Base-by-base conservation (phyloP, 2,329 filamentous ascomycete species). In the Scytalidium lignicola region DNA sequence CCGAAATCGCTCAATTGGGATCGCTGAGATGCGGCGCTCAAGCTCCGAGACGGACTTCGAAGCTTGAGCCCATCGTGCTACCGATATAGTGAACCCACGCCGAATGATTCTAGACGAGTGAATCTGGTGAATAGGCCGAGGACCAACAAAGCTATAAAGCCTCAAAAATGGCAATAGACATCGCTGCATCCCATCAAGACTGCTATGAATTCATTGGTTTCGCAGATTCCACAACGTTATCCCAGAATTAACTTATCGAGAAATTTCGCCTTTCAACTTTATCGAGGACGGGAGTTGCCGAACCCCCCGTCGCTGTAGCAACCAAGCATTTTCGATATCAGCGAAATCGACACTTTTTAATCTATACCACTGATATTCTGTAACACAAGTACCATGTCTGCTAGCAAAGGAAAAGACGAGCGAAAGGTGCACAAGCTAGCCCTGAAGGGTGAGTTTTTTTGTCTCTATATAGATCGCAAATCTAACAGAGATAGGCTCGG, bases 401-500 rank as follows among this genome's bases (percentile, higher is more conserved):
- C 43, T 23, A 55, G 61, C 48, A 56, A 50, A 47, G 58, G 76
- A 44, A 83, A 82, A 68, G 80, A 84, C 63, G 90, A 90, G 63
- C 88, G 89, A 59, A 96, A 96, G 71, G 83, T 90, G 53, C 93
- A 99, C 75, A 97, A 96, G 76, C 81, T 99, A 55, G 88, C 91
- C 32, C 77, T 96, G 54, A 92, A 90, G 70, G 89, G 87, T 71
- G 80, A 37, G 87, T 82, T 19, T 29, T 32, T 19, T 2, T 3
- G 12, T 21, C 13, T 49, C 43, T 22, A n/a, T 17, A 8, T 20
- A 39, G 18, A 20, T 40, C 15, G 42, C 41, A 42, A 56, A 54
- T 52, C 65, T 72, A 48, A 72, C 55, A 52, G 29, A 41, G 9
- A 45, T 56, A 83, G 80, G 83, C 49, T 86, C 83, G 59, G 82